These are phyloP conservation scores for Bryoerythrophyllum caledonicum DNA, from an alignment of 225 moss, liverwort and hornwort species.

Conservation along the genomic window DNA sequence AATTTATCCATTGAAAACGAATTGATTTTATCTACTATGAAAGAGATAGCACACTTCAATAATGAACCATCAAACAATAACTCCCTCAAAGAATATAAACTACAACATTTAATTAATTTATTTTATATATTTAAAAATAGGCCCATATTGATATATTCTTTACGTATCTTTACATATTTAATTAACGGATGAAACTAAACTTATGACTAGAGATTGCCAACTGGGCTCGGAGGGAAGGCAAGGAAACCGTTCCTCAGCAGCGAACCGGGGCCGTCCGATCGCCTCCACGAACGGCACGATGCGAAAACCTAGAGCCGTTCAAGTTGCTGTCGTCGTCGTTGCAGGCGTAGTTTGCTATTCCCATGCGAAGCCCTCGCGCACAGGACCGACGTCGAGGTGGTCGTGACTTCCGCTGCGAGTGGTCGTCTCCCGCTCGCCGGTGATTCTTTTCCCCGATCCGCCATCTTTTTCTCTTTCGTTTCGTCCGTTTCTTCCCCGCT, in stretches of 20 bases:
- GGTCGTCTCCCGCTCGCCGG: conserved; percentile 5
- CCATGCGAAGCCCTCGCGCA: too few relatives aligned
- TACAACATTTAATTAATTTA: too few relatives aligned
- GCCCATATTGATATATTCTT: too few relatives aligned
- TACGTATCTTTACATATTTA: too few relatives aligned
- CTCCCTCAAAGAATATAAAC: too few relatives aligned
- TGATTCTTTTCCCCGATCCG: background rate
- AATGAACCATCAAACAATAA: too few relatives aligned
- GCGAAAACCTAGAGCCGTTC: conserved; percentile 50
- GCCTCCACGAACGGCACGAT: conserved; percentile 22
- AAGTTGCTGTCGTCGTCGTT: background rate
- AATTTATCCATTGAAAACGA: too few relatives aligned
- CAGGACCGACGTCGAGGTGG: background rate
- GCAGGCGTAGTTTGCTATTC: background rate
- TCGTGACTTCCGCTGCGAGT: background rate
- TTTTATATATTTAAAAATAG: too few relatives aligned
- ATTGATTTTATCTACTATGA: too few relatives aligned
- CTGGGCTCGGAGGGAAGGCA: background rate
- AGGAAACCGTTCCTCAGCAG: conserved; percentile 32
- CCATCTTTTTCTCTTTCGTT: background rate
- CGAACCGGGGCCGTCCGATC: conserved; percentile 20
- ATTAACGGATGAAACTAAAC: too few relatives aligned
- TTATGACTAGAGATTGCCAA: background rate
- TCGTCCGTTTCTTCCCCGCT: background rate
- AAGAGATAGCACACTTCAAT: too few relatives aligned